Evolutionary conservation across 1,284 basidiomycete genomes (phyloP).

Genomic region (Lignosus rhinocerotis): DNA sequence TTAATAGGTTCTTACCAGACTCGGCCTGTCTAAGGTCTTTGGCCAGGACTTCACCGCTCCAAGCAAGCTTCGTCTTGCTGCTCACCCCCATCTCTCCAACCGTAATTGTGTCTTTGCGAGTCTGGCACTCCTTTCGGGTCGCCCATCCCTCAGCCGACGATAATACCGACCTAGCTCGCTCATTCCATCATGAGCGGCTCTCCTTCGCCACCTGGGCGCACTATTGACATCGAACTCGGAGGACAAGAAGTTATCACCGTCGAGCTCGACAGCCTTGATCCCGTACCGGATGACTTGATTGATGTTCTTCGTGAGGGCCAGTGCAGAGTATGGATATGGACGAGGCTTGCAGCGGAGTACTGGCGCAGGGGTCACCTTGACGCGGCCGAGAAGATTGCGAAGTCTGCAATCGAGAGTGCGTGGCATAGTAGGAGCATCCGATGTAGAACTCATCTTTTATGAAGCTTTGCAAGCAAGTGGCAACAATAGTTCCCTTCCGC

Average conservation of each 20-base stretch:
- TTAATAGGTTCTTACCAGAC: neutral
- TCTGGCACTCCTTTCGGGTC: neutral
- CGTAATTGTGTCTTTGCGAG: neutral
- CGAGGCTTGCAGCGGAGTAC: conserved; percentile 75
- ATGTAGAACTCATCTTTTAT: neutral
- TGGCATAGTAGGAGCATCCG: neutral
- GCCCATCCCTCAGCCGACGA: neutral
- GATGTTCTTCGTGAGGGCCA: conserved; percentile 70
- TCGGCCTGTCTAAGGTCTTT: neutral
- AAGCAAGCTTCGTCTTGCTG: neutral
- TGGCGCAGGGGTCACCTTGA: conserved; percentile 69
- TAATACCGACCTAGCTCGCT: neutral
- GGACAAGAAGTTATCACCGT: conserved; percentile 80
- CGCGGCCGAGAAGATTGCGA: conserved; percentile 68
- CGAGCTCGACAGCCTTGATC: conserved; percentile 76
- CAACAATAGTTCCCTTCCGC: conserved; percentile 48
- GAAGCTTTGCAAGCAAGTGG: conserved; percentile 58
- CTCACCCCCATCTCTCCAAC: neutral
- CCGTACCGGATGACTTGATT: conserved; percentile 69
- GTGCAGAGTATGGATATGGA: conserved; percentile 73
- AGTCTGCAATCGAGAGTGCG: conserved; percentile 64
- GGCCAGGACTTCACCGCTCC: neutral
- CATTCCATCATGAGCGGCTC: conserved; percentile 25
- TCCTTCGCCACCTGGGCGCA: conserved; percentile 32
- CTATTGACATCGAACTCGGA: conserved; percentile 63